These are phyloP conservation scores for Crucibulum laeve DNA, from an alignment of 768 basidiomycete genomes.

Conservation along the genomic window DNA sequence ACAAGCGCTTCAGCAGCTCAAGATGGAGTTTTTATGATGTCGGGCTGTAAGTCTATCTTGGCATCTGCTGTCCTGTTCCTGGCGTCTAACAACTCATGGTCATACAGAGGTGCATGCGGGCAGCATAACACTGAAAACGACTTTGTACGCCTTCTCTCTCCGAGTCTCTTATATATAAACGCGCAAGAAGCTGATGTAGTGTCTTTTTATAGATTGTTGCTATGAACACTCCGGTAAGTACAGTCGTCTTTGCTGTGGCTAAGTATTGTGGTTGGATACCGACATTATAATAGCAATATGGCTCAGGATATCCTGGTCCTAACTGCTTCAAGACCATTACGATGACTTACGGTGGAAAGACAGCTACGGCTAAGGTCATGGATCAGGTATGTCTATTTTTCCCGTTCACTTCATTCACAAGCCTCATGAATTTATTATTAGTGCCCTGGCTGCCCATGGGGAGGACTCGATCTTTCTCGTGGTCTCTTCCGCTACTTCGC, in stretches of 20 bases:
- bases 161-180: too few species aligned
- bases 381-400: constrained; percentile 45
- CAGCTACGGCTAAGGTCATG: constrained; percentile 50
- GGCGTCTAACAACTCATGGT: too few species aligned
- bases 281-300: constrained; percentile 39
- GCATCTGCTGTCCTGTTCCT: neutral
- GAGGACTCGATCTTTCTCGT: constrained; percentile 63
- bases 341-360: constrained; percentile 59
- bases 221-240: too few species aligned
- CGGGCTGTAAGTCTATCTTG: constrained; percentile 7
- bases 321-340: constrained; percentile 59
- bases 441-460: constrained; percentile 65
- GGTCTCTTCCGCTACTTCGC: constrained; percentile 68
- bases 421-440: constrained; percentile 16
- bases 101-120: too few species aligned
- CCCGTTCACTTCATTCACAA: constrained; percentile 4
- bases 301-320: constrained; percentile 58
- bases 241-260: too few species aligned
- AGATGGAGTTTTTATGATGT: constrained; percentile 53
- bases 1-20: constrained; percentile 30
- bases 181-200: neutral
- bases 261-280: too few species aligned
- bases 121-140: too few species aligned
- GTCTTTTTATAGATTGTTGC: too few species aligned
- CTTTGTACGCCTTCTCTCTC: too few species aligned